Evolutionary conservation across 164 flowering plant species (phyloP).

Genomic region (Dillenia turbinata): DNA sequence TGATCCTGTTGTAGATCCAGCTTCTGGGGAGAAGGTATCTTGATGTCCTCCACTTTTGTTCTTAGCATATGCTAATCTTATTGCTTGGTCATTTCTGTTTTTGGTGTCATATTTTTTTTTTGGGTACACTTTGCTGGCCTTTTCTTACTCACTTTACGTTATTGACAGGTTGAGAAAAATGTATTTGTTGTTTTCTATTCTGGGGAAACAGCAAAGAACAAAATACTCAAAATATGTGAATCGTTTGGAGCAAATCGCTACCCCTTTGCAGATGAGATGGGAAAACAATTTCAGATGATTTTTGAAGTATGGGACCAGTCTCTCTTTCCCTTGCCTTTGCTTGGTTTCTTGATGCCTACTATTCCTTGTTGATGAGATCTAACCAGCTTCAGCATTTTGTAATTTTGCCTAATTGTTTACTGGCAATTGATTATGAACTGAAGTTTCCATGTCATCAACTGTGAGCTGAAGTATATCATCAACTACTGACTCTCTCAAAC

Average conservation of each 20-base stretch:
- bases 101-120: not conserved
- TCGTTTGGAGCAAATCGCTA: slow-evolving; percentile 97
- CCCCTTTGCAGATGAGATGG: slow-evolving; percentile 67
- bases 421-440: not conserved
- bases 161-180: slow-evolving; percentile 76
- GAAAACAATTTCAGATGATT: slow-evolving; percentile 62
- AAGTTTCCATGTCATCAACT: not conserved
- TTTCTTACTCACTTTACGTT: not conserved
- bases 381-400: not conserved
- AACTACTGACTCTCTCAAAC: not conserved
- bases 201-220: slow-evolving; percentile 84
- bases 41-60: not conserved
- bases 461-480: not conserved
- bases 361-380: not conserved
- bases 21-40: slow-evolving; percentile 89
- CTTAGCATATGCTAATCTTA: not conserved
- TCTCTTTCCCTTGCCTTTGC: not conserved
- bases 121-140: not conserved
- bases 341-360: not conserved
- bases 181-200: slow-evolving; percentile 89
- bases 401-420: not conserved
- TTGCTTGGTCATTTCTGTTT: not conserved
- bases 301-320: slow-evolving; percentile 45
- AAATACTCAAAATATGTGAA: slow-evolving; percentile 85
- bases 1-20: slow-evolving; percentile 82